A percentile compares a stretch with the other conserved stretches of the same genome.
Evolutionary conservation across 2,329 filamentous ascomycete species (phyloP).

Genomic region (Coleophoma cylindrospora): DNA sequence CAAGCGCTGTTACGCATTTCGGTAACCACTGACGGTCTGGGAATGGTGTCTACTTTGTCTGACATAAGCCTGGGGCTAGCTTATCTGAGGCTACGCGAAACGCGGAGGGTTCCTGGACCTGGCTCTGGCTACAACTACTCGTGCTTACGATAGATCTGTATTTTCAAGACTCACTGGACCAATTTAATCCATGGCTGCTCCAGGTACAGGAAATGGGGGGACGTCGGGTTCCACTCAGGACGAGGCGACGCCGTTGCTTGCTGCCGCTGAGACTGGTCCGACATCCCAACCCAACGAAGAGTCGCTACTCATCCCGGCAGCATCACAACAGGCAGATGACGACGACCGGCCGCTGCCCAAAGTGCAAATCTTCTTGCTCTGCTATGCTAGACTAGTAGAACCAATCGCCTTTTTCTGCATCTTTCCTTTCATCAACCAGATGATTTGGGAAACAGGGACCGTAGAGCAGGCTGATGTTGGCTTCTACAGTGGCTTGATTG

Average conservation of each 20-base stretch:
- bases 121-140: too few species aligned
- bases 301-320: background rate
- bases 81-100: background rate
- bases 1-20: too few species aligned
- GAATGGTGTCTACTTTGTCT: too few species aligned
- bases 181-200: background rate
- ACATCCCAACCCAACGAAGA: constrained; percentile 2
- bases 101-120: too few species aligned
- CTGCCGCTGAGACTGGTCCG: constrained; percentile 1
- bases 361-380: constrained; percentile 62
- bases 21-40: too few species aligned
- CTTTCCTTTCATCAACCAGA: constrained; percentile 72
- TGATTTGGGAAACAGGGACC: constrained; percentile 63
- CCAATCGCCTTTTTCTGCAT: constrained; percentile 76
- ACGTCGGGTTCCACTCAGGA: background rate
- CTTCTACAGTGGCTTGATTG: constrained; percentile 58
- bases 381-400: constrained; percentile 66
- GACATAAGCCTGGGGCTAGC: background rate
- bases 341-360: constrained; percentile 39
- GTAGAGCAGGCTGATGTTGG: constrained; percentile 60
- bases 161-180: background rate
- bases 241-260: constrained; percentile 15
- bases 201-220: background rate
- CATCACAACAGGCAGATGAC: background rate
- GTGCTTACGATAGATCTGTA: background rate